Percentiles rank a stretch among this genome's conserved stretches.
Evolutionary conservation across 148 eudicot species (phyloP).

Genomic region (Persicaria tinctoria): DNA sequence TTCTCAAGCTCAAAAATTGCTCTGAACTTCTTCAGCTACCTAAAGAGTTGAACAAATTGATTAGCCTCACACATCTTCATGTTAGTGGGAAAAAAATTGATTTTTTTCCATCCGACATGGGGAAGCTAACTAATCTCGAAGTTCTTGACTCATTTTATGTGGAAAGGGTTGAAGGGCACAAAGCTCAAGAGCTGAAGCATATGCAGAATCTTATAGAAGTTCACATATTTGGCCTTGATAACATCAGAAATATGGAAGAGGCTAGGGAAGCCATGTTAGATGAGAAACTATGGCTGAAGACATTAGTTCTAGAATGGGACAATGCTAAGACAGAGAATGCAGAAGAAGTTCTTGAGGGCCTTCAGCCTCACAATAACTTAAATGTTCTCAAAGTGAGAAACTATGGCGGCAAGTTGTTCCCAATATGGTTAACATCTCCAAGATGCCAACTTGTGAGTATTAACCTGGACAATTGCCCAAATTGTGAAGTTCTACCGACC

Average conservation of each 20-base stretch:
- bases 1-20: neutral
- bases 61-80: neutral
- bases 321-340: neutral
- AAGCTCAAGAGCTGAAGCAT: neutral
- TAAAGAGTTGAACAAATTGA: neutral
- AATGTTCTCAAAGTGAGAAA: neutral
- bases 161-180: neutral
- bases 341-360: neutral
- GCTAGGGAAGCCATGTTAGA: neutral
- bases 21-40: neutral
- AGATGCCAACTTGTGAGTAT: constrained; percentile 6
- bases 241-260: neutral
- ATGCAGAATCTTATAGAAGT: neutral
- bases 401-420: neutral
- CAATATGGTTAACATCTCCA: neutral
- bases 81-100: too few species aligned
- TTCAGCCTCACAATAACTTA: neutral
- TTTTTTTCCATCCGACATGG: neutral
- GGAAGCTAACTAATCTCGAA: neutral
- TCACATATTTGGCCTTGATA: neutral
- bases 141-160: neutral
- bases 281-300: neutral
- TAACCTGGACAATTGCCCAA: neutral
- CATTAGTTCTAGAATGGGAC: neutral
- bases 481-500: neutral